Evolutionary conservation across 768 basidiomycete species (phyloP).

Genomic region (Dacryopinax primogenitus): DNA sequence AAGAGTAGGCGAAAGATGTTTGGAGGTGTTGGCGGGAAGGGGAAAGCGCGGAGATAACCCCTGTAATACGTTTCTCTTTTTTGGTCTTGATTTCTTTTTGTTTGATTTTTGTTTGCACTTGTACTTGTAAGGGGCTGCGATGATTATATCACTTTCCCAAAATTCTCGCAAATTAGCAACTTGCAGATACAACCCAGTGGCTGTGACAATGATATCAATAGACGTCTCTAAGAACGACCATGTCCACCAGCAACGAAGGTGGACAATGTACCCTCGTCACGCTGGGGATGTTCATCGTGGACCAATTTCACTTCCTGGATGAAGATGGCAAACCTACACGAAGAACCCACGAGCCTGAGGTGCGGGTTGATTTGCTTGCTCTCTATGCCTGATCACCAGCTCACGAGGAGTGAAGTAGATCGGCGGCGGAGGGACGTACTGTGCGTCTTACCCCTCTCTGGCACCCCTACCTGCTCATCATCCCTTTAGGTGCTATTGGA

Average conservation of each 20-base stretch:
- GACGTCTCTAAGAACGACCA: not conserved
- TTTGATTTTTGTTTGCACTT: not conserved
- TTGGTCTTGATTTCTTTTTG: not conserved
- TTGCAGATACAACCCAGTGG: no score
- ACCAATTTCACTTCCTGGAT: constrained; percentile 56
- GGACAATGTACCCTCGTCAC: constrained; percentile 15
- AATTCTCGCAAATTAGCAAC: not conserved
- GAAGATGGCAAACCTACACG: constrained; percentile 42
- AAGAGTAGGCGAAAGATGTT: constrained; percentile 36
- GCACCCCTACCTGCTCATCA: constrained; percentile 31
- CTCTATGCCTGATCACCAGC: no score
- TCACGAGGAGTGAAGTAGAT: constrained; percentile 36
- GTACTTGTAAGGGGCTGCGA: not conserved
- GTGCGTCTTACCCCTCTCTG: constrained; percentile 9
- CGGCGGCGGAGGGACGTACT: constrained; percentile 65
- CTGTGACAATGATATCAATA: not conserved
- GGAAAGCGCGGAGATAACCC: constrained; percentile 37
- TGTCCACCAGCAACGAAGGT: not conserved
- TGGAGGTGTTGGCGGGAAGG: constrained; percentile 38
- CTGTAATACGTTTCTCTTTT: not conserved
- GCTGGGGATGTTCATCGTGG: constrained; percentile 87
- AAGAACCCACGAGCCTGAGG: constrained; percentile 39
- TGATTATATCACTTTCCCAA: not conserved
- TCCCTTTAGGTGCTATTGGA: constrained; percentile 45
- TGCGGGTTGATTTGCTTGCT: constrained; percentile 20